Conservation (phyloP, 2,329 filamentous ascomycete genomes). For the Pyrenochaeta sp. region DNA sequence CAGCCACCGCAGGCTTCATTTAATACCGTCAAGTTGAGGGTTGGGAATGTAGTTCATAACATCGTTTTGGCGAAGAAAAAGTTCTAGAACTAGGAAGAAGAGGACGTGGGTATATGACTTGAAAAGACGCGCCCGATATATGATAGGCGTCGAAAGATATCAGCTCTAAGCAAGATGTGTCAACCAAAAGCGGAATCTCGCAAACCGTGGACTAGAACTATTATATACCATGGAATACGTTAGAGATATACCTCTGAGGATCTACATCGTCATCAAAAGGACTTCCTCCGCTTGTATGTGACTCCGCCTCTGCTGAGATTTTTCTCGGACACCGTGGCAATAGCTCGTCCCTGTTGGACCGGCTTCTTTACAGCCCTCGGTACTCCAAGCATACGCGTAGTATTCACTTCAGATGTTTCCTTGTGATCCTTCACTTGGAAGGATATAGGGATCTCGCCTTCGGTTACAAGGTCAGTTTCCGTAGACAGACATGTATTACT, state of each 20-base stretch:
- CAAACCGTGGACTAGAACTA: not conserved
- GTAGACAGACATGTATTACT: no score
- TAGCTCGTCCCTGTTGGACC: not conserved
- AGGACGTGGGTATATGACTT: conserved; percentile 10
- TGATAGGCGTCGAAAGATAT: not conserved
- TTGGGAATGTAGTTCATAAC: conserved; percentile 53
- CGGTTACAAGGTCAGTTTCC: no score
- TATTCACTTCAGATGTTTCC: no score
- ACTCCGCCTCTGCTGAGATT: not conserved
- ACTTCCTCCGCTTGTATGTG: not conserved
- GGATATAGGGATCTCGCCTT: no score
- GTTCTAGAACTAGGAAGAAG: conserved; percentile 18
- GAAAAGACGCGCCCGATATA: not conserved
- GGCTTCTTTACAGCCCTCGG: no score
- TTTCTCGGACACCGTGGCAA: not conserved
- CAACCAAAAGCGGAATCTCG: not conserved
- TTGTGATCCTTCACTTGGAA: no score
- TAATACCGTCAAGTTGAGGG: conserved; percentile 57
- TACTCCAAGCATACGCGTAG: no score
- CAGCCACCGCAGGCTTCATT: conserved; percentile 42
- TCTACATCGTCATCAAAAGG: not conserved
- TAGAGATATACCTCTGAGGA: not conserved
- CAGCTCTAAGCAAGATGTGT: not conserved
- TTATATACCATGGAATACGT: not conserved
- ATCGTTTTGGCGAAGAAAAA: conserved; percentile 39